These are phyloP conservation scores for Geotrichum macrosporum DNA, from an alignment of 1,139 yeast genomes.

Conservation along the genomic window DNA sequence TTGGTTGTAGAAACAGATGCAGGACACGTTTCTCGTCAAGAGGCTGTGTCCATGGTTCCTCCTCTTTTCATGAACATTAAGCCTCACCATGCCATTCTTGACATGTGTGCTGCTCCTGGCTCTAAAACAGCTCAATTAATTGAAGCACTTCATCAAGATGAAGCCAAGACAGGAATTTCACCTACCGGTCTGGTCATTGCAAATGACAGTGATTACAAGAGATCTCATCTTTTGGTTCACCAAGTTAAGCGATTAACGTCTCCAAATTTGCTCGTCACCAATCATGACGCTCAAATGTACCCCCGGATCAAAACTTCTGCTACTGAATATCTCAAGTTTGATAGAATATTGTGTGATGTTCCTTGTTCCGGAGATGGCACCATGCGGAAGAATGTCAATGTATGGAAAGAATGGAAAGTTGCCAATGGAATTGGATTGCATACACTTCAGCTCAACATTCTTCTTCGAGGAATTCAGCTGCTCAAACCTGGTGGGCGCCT, in stretches of 20 bases:
- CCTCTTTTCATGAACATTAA: constrained; percentile 86
- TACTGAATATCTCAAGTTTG: constrained; percentile 54
- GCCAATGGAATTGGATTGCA: constrained; percentile 90
- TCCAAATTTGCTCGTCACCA: constrained; percentile 90
- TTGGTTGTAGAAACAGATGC: constrained; percentile 93
- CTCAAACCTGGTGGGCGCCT: constrained; percentile 86
- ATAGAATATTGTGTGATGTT: constrained; percentile 92
- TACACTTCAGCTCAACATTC: constrained; percentile 78
- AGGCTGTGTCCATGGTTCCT: constrained; percentile 98
- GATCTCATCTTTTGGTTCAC: constrained; percentile 97
- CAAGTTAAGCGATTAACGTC: constrained; percentile 93
- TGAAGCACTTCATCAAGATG: constrained; percentile 73
- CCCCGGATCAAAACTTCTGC: constrained; percentile 64
- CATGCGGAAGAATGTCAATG: constrained; percentile 92
- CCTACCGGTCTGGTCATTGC: constrained; percentile 91
- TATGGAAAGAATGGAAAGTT: constrained; percentile 92
- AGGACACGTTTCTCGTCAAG: constrained; percentile 96
- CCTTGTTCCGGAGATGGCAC: constrained; percentile 99
- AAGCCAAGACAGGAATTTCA: constrained; percentile 43
- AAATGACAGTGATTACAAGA: constrained; percentile 89
- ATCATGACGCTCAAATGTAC: constrained; percentile 95
- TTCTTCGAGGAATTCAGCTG: constrained; percentile 84
- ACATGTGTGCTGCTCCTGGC: constrained; percentile 99
- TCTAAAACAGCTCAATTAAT: constrained; percentile 95
- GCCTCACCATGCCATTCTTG: constrained; percentile 87